These are phyloP conservation scores for Colletotrichum agaves DNA, from an alignment of 2,329 filamentous ascomycete genomes.

Conservation along the genomic window DNA sequence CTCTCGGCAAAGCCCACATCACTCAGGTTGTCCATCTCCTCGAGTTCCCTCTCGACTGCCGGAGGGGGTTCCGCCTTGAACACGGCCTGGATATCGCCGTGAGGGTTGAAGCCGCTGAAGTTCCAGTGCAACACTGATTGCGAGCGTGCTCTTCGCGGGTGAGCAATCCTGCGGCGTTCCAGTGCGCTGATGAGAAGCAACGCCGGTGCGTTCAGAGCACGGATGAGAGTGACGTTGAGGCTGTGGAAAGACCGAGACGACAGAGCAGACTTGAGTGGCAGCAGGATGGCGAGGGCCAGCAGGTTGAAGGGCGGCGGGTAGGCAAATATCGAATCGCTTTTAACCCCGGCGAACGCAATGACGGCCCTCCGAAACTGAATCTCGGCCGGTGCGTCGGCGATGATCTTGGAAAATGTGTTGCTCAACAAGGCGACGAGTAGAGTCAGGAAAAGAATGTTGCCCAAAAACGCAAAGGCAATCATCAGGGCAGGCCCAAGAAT, in stretches of 20 bases:
- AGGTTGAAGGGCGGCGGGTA: conserved; percentile 79
- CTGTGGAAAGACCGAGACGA: conserved; percentile 75
- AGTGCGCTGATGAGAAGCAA: conserved; percentile 69
- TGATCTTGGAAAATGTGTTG: conserved; percentile 77
- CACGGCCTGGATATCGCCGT: conserved; percentile 69
- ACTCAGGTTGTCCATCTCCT: conserved; percentile 36
- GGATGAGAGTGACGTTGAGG: conserved; percentile 74
- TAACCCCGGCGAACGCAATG: conserved; percentile 78
- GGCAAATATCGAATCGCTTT: conserved; percentile 76
- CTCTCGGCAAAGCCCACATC: conserved; percentile 33
- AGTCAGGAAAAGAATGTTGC: conserved; percentile 79
- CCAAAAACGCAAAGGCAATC: conserved; percentile 78
- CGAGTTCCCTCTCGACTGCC: conserved; percentile 47
- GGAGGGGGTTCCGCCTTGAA: conserved; percentile 68
- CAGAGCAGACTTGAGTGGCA: conserved; percentile 73
- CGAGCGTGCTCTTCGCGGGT: conserved; percentile 56
- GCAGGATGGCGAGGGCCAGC: conserved; percentile 70
- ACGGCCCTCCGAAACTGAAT: conserved; percentile 78
- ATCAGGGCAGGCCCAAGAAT: conserved; percentile 75
- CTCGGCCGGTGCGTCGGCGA: conserved; percentile 74
- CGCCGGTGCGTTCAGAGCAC: conserved; percentile 71
- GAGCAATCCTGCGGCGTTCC: conserved; percentile 62
- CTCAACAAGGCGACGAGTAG: conserved; percentile 79
- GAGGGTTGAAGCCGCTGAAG: conserved; percentile 56
- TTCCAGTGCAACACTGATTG: conserved; percentile 37